Evolutionary conservation across 2,329 filamentous ascomycete genomes (phyloP).

Genomic region (Phoma sp.): DNA sequence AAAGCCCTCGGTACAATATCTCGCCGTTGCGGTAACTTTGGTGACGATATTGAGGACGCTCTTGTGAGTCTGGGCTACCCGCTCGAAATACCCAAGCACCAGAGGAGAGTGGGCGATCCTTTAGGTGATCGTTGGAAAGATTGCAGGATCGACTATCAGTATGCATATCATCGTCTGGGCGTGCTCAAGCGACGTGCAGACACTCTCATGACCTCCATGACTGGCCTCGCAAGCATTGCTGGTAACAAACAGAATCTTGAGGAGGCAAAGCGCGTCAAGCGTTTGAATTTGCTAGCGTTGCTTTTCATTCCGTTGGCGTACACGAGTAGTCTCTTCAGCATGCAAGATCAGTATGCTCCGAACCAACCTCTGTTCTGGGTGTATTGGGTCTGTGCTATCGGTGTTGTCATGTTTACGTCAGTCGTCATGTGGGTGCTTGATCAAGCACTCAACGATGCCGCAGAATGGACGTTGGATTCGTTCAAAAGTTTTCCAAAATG

Average conservation of each 20-base stretch:
- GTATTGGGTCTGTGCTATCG: slow-evolving; percentile 41
- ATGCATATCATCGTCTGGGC: slow-evolving; percentile 41
- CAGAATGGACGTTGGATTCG: slow-evolving; percentile 29
- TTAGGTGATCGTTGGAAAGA: slow-evolving; percentile 29
- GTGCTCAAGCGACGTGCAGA: slow-evolving; percentile 42
- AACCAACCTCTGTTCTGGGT: slow-evolving; percentile 38
- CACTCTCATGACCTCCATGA: slow-evolving; percentile 44
- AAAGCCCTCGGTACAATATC: slow-evolving; percentile 40
- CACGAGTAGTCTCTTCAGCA: slow-evolving; percentile 42
- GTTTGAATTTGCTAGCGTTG: slow-evolving; percentile 40
- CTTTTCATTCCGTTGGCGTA: slow-evolving; percentile 45
- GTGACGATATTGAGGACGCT: slow-evolving; percentile 44
- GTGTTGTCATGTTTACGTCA: slow-evolving; percentile 32
- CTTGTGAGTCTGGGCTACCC: slow-evolving; percentile 37
- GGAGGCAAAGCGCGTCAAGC: slow-evolving; percentile 44
- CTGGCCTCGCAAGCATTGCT: slow-evolving; percentile 41
- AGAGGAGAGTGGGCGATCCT: background rate
- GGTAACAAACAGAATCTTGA: slow-evolving; percentile 44
- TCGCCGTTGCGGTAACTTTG: slow-evolving; percentile 43
- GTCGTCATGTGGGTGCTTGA: slow-evolving; percentile 35
- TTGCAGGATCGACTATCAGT: slow-evolving; percentile 40
- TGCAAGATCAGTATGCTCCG: slow-evolving; percentile 41
- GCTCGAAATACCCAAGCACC: slow-evolving; percentile 15
- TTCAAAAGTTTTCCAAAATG: background rate
- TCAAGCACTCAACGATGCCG: slow-evolving; percentile 36